phyloP scores from a whole-genome alignment of 176 grass and related monocot genomes.

The Rhynchospora breviuscula region DNA sequence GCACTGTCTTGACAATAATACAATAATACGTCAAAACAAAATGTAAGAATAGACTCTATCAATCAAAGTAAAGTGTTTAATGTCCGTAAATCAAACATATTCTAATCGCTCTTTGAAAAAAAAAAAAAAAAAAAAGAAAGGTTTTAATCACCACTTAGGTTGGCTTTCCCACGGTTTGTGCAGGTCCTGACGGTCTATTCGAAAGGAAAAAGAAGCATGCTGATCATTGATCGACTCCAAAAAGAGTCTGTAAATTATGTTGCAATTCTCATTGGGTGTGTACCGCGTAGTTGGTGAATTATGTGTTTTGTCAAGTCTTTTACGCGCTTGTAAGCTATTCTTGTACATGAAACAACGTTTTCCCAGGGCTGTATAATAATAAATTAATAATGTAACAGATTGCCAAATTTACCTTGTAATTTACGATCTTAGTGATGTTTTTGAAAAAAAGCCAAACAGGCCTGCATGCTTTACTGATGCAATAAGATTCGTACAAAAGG shows the following conservation, averaged over 20 bases:
- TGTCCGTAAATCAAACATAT: background rate
- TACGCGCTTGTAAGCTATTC: background rate
- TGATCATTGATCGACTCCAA: constrained; percentile 14
- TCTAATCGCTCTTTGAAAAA: background rate
- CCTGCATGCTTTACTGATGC: no score
- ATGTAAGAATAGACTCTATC: background rate
- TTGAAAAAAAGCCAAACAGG: no score
- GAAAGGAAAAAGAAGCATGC: constrained; percentile 36
- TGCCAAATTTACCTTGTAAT: background rate
- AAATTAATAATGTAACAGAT: constrained; percentile 2
- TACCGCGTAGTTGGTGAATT: background rate
- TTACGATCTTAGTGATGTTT: no score
- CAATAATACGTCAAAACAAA: no score
- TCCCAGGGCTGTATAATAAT: background rate
- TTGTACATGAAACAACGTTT: background rate
- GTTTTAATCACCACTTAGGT: background rate
- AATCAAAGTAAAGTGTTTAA: background rate
- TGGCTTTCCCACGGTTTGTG: background rate
- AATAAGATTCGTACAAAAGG: no score
- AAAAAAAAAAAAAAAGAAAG: background rate
- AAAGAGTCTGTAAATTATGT: background rate
- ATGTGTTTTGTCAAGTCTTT: background rate
- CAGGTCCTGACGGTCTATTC: constrained; percentile 36
- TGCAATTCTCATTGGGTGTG: background rate
- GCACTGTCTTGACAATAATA: background rate